phyloP scores from a whole-genome alignment of 345 rosid genomes.

The Eucalyptus sp. region DNA sequence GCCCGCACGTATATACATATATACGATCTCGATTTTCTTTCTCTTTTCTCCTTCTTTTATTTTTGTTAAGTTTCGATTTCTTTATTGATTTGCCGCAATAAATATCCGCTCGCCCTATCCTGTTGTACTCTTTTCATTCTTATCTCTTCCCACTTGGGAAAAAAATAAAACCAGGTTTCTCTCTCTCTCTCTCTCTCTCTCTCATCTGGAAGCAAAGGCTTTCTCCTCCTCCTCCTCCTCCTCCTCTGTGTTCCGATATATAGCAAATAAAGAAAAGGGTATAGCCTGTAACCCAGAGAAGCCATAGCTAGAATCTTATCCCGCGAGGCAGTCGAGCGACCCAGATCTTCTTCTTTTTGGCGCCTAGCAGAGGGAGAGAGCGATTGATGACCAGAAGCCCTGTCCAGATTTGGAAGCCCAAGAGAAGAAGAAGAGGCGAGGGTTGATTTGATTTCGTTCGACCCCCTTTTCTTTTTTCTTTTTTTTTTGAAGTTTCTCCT shows the following conservation, averaged over 20 bases:
- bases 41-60: background rate
- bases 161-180: background rate
- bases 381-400: slow-evolving; percentile 18
- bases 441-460: background rate
- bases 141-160: background rate
- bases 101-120: background rate
- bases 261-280: background rate
- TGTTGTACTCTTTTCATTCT: background rate
- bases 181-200: background rate
- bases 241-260: background rate
- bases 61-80: background rate
- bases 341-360: background rate
- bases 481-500: background rate
- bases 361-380: background rate
- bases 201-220: background rate
- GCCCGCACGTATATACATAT: background rate
- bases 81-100: background rate
- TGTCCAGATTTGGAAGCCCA: background rate
- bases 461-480: background rate
- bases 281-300: background rate
- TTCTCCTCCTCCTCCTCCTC: background rate
- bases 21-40: background rate
- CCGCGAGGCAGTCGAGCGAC: background rate
- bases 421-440: background rate
- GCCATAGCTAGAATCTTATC: background rate